These are phyloP conservation scores for Vigna trinervia DNA, from an alignment of 306 rosid genomes.

Conservation along the genomic window DNA sequence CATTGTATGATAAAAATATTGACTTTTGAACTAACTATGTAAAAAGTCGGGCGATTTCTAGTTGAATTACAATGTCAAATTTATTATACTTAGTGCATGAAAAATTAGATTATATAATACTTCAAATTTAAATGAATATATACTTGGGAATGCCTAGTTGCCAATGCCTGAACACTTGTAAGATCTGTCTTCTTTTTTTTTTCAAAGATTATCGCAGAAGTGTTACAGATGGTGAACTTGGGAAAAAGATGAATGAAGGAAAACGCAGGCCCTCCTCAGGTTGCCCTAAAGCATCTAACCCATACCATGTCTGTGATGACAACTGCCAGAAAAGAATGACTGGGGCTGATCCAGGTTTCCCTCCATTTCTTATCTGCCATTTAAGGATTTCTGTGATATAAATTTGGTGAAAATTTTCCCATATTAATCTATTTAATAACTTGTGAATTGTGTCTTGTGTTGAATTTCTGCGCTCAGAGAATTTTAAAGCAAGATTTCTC, in stretches of 20 bases:
- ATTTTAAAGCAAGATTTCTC: not conserved
- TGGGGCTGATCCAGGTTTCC: conserved; percentile 61
- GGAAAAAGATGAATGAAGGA: conserved; percentile 57
- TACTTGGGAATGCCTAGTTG: conserved; percentile 4
- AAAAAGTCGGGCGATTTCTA: too few species aligned
- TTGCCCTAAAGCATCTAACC: conserved; percentile 73
- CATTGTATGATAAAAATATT: too few species aligned
- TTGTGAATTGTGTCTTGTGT: not conserved
- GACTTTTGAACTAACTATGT: too few species aligned
- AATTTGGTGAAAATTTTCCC: not conserved
- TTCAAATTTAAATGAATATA: conserved; percentile 6
- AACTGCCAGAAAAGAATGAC: conserved; percentile 52
- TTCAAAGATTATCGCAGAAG: conserved; percentile 57
- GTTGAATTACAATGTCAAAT: too few species aligned
- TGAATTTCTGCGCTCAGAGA: conserved; percentile 16
- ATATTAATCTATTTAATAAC: not conserved
- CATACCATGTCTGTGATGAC: conserved; percentile 65
- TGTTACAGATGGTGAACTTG: conserved; percentile 47
- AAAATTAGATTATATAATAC: not conserved
- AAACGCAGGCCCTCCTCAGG: conserved; percentile 49
- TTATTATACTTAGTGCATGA: too few species aligned
- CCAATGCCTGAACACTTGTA: conserved; percentile 43
- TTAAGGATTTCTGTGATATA: conserved; percentile 16
- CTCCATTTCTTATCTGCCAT: conserved; percentile 30
- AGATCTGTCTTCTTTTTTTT: conserved; percentile 15